Percentiles rank a stretch among this genome's conserved stretches.
Conservation (phyloP, 306 rosid species). For the Castanopsis chinensis region DNA sequence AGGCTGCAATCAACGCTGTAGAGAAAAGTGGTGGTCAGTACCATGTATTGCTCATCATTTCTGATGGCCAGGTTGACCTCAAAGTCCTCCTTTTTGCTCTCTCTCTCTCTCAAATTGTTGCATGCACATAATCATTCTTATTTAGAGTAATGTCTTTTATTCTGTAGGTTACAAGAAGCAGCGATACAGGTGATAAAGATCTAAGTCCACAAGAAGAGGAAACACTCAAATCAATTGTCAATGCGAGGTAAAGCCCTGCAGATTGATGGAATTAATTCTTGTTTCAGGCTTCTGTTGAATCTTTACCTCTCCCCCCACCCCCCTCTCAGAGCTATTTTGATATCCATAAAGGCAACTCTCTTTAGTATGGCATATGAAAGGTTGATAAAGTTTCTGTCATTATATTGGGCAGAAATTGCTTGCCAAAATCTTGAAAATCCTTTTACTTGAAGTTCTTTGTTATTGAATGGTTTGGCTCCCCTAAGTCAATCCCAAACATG, state of each 20-base stretch:
- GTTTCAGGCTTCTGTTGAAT: neutral
- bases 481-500: too few relatives aligned
- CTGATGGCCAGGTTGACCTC: too few relatives aligned
- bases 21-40: too few relatives aligned
- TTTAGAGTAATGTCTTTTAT: constrained; percentile 9
- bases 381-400: too few relatives aligned
- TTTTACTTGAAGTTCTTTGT: neutral
- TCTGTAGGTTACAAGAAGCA: constrained; percentile 66
- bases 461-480: too few relatives aligned
- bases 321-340: neutral
- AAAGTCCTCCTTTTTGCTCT: too few relatives aligned
- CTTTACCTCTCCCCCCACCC: too few relatives aligned
- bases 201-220: constrained; percentile 78
- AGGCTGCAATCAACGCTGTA: too few relatives aligned
- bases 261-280: neutral
- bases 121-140: neutral
- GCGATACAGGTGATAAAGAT: constrained; percentile 35
- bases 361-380: neutral
- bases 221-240: constrained; percentile 67
- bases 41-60: too few relatives aligned
- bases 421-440: neutral
- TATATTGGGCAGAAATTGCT: too few relatives aligned
- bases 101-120: neutral
- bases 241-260: constrained; percentile 57
- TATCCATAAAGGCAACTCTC: neutral